phyloP scores from a whole-genome alignment of 352 stramenopile genomes.

The Phytophthora crassamura region DNA sequence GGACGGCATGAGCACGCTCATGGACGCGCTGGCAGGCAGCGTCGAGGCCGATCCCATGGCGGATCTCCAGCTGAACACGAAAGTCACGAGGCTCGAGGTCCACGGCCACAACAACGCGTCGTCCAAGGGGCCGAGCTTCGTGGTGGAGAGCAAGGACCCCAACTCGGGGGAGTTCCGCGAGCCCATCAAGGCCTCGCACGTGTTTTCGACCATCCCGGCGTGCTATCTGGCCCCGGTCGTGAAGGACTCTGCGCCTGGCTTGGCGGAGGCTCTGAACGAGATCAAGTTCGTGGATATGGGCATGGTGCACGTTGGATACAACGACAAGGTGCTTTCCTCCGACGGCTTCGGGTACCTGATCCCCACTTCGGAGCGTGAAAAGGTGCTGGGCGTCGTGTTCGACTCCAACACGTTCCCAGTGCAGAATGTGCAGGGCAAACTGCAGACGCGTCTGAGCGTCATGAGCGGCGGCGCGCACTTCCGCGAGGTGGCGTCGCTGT shows the following conservation, averaged over 20 bases:
- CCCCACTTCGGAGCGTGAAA: conserved; percentile 70
- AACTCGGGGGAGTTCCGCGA: conserved; percentile 35
- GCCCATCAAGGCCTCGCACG: conserved; percentile 61
- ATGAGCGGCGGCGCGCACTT: conserved; percentile 88
- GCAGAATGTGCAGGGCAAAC: conserved; percentile 57
- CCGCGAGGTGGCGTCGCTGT: conserved; percentile 54
- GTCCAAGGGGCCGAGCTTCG: conserved; percentile 34
- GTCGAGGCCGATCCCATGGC: conserved; percentile 57
- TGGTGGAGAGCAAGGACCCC: conserved; percentile 50
- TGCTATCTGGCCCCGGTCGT: conserved; percentile 62
- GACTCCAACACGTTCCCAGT: conserved; percentile 90
- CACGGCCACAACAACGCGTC: conserved; percentile 23
- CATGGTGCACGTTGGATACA: conserved; percentile 84
- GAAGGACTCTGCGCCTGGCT: conserved; percentile 45
- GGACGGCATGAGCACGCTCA: conserved; percentile 78
- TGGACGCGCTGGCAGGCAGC: conserved; percentile 49
- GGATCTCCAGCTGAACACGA: conserved; percentile 48
- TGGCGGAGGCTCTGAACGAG: conserved; percentile 56
- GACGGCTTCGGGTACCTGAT: conserved; percentile 91
- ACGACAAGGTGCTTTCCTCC: conserved; percentile 57
- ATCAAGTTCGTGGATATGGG: conserved; percentile 87
- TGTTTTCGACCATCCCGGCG: conserved; percentile 83
- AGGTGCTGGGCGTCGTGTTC: conserved; percentile 85
- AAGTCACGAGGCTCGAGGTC: conserved; percentile 38
- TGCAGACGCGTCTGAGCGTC: conserved; percentile 83